phyloP scores from a whole-genome alignment of 2,329 filamentous ascomycete species.

The Epichloe gansuensis region DNA sequence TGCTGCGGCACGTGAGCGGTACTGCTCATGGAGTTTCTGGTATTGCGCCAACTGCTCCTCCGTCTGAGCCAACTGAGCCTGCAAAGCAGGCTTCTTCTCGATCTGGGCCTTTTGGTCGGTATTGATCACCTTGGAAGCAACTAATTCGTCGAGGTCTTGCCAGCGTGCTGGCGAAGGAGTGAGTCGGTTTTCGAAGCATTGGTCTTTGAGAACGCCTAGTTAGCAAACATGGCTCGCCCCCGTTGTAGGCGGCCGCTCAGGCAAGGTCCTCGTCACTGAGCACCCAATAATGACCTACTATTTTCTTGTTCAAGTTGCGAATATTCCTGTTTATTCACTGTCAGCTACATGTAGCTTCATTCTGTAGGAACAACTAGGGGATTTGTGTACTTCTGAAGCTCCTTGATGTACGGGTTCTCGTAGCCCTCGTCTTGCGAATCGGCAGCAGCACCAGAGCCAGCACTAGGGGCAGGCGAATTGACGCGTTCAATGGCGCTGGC shows the following conservation, averaged over 20 bases:
- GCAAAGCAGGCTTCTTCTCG: constrained; percentile 63
- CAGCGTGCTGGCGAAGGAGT: constrained; percentile 56
- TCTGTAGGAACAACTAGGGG: constrained; percentile 17
- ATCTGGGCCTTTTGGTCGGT: constrained; percentile 66
- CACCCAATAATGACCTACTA: constrained; percentile 46
- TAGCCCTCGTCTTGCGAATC: constrained; percentile 47
- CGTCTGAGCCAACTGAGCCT: constrained; percentile 53
- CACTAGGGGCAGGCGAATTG: constrained; percentile 42
- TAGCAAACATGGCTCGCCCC: constrained; percentile 18
- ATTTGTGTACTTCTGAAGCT: constrained; percentile 66
- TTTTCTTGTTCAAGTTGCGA: constrained; percentile 87
- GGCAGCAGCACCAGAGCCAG: constrained; percentile 32
- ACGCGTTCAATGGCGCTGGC: constrained; percentile 38
- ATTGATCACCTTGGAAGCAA: constrained; percentile 63
- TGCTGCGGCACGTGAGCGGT: constrained; percentile 45
- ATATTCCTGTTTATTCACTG: constrained; percentile 50
- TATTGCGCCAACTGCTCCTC: constrained; percentile 65
- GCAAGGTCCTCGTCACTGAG: not conserved
- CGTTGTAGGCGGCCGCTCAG: not conserved
- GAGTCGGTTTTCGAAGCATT: constrained; percentile 61
- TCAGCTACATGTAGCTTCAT: not conserved
- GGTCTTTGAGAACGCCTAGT: constrained; percentile 31
- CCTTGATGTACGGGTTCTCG: constrained; percentile 73
- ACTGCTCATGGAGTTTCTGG: constrained; percentile 65
- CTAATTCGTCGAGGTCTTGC: constrained; percentile 63